Base-by-base conservation (phyloP, 2,329 filamentous ascomycete genomes). In the Aspergillus versicolor region DNA sequence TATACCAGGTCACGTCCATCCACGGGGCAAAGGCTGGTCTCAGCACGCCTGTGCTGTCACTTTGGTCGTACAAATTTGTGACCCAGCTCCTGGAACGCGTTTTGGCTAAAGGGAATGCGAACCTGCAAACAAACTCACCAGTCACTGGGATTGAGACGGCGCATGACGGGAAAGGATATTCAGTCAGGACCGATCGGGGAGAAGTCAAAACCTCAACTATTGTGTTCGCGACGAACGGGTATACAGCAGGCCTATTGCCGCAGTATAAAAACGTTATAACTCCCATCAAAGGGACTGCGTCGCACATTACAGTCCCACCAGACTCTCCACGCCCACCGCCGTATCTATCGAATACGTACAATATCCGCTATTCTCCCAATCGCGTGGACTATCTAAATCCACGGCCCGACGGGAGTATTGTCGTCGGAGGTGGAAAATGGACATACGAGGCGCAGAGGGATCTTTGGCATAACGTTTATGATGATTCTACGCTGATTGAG, bases 401-500 rank as follows among this genome's bases (percentile, higher is more conserved):
- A 1, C 15, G 48, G 3, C 48, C 37, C 0, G 37, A 50, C 3
- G 48, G 48, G 3, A 17, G 48, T 11, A 42, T 50, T 21, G 37
- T 50, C 13, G 37, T 50, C 2, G 37, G 48, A 0, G 48, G 48
- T 7, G 48, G 37, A 3, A 21, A 42, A 27, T 24, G 13, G 13
- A 40, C 22, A 3, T 50, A 45, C 19, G 13, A 17, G 0, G 12
- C 58, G 0, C 60, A 61, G 6, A 57, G 60, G 17, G 61, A 67
- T 4, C 64, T 71, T 49, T 70, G 86, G 88, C 71, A 79, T 73
- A n/a, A 67, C 62, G 22, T 67, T 79, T 52, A 69, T 12, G 69
- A 76, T 50, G 83, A 88, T 63, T 66, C 73, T 6, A 66, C 71
- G 5, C 79, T 87, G 13, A 81, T 82, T 32, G 67, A 73, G 3